These are phyloP conservation scores for Penicillium fimorum DNA, from an alignment of 495 filamentous ascomycete species.

Conservation along the genomic window DNA sequence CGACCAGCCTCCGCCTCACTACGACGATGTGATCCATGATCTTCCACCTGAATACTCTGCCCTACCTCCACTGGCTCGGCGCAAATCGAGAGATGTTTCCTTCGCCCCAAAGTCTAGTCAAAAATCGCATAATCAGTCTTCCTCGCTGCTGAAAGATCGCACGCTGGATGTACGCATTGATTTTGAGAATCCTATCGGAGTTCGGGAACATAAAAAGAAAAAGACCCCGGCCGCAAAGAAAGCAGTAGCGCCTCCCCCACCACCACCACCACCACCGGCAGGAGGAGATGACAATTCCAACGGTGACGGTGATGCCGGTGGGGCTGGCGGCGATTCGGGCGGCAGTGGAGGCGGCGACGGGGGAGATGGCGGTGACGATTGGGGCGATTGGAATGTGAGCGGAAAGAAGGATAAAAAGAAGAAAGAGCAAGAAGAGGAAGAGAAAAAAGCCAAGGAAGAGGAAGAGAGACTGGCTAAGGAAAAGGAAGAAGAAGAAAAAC, in stretches of 20 bases:
- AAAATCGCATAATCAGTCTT: conserved; percentile 37
- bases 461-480: conserved; percentile 29
- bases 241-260: conserved; percentile 21
- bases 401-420: conserved; percentile 45
- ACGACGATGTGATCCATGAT: conserved; percentile 43
- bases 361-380: conserved; percentile 36
- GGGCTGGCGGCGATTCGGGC: conserved; percentile 34
- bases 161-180: conserved; percentile 42
- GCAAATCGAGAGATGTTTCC: conserved; percentile 14
- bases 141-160: conserved; percentile 32
- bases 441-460: conserved; percentile 34
- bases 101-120: conserved; percentile 22
- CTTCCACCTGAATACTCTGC: conserved; percentile 43
- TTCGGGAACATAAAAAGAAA: conserved; percentile 49
- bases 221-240: conserved; percentile 42
- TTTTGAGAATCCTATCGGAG: conserved; percentile 51
- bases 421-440: conserved; percentile 39
- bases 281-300: conserved; percentile 35
- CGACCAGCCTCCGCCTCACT: conserved; percentile 40
- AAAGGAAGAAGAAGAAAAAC: conserved; percentile 28
- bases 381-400: conserved; percentile 40
- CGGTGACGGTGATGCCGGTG: conserved; percentile 36
- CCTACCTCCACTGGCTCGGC: conserved; percentile 31
- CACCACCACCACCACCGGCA: conserved; percentile 25
- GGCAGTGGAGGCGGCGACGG: conserved; percentile 28